Percentiles rank a stretch among this genome's conserved stretches.
Evolutionary conservation across 305 asterid genomes (phyloP).

Genomic region (Fraxinus latifolia): DNA sequence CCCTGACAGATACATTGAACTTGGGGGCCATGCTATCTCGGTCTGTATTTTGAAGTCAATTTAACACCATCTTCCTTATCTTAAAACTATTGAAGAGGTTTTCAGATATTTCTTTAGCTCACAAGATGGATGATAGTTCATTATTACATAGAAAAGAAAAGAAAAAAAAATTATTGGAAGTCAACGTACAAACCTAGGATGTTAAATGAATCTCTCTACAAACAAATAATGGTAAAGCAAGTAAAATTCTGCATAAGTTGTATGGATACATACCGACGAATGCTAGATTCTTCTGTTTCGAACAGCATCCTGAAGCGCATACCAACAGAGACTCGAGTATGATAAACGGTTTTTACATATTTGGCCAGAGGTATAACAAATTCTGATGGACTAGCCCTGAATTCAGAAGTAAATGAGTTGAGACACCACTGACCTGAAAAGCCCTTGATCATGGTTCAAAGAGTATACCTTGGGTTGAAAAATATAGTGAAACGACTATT

Average conservation of each 20-base stretch:
- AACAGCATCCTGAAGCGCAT: constrained; percentile 87
- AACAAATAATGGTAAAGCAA: not conserved
- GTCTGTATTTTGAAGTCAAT: not conserved
- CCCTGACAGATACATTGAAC: not conserved
- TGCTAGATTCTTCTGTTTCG: constrained; percentile 81
- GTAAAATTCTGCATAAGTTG: not conserved
- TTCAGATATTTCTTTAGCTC: not conserved
- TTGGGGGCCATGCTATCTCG: not conserved
- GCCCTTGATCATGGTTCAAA: not conserved
- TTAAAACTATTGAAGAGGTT: not conserved
- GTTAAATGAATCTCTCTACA: not conserved
- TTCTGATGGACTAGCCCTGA: constrained; percentile 74
- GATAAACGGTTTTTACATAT: constrained; percentile 63
- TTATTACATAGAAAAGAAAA: not conserved
- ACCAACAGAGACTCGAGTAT: constrained; percentile 75
- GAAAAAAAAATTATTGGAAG: not conserved
- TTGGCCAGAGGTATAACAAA: constrained; percentile 75
- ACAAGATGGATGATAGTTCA: not conserved
- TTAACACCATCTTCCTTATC: not conserved
- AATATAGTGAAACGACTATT: constrained; percentile 75
- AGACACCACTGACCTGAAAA: not conserved
- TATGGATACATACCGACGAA: constrained; percentile 56
- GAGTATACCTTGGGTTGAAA: constrained; percentile 65
- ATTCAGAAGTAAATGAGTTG: constrained; percentile 20
- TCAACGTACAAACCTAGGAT: not conserved